Evolutionary conservation across 352 stramenopile genomes (phyloP), one percentile per base, ranked within the genome.

Genomic region (Aphanomyces invadans): DNA sequence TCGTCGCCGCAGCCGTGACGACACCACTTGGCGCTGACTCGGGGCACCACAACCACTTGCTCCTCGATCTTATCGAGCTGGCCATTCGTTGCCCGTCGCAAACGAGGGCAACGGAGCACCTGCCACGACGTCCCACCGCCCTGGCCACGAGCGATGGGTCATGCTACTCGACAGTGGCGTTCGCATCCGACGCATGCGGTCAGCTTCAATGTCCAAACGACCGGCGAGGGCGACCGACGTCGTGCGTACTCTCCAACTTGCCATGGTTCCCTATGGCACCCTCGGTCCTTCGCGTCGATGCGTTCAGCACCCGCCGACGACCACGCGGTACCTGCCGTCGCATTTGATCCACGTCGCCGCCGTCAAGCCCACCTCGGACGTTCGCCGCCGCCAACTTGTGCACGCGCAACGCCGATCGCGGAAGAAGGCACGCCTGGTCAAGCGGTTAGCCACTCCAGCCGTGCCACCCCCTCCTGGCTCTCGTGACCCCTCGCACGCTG

Each of bases 381-480:
- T 54, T n/a, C 46, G 46, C 10, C 46, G 46, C 10, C 46, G 46
- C 46, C 46, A 54, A n/a, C 46, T 54, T 21, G 46, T 54, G 10
- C n/a, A 31, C 10, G 46, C 46, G 0, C 46, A 54, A 21, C 46
- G 46, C 1, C 46, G 46, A 25, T 54, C 46, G 0, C 46, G 46
- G n/a, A n/a, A 54, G 21, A 54, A 54, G 46, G 11, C 46, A 7
- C 46, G 46, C 26, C 46, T 31, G 10, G 10, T 54, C 46, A 54
- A 54, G n/a, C 46, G n/a, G 0, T 7, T 54, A 0, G 46, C 26
- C 26, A 7, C n/a, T 31, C n/a, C 39, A 48, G 21, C n/a, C n/a
- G 46, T 31, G 1, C 46, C n/a, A 15, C 46, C 26, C 10, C n/a
- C 46, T 25, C 11, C 11, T 12, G 46, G 21, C n/a, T 10, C 46